phyloP scores from a whole-genome alignment of 169 alveolate genomes.

The Plasmodium knowlesi region DNA sequence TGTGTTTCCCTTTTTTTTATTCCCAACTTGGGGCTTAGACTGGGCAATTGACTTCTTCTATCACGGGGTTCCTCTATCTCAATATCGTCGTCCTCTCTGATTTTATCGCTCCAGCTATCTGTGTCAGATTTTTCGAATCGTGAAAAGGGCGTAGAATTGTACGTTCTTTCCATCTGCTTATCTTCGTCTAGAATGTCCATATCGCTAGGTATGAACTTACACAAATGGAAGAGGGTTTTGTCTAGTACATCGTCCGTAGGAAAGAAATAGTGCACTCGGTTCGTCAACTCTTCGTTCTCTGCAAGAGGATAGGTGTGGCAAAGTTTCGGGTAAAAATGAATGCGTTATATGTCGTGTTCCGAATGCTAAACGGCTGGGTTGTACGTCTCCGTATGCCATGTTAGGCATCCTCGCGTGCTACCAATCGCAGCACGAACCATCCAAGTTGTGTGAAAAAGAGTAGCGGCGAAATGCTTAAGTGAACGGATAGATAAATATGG shows the following conservation, averaged over 20 bases:
- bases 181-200: conserved; percentile 20
- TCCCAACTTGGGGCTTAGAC: not conserved
- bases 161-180: not conserved
- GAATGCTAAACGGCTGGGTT: not conserved
- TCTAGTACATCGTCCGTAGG: conserved; percentile 40
- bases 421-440: not conserved
- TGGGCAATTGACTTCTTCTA: not conserved
- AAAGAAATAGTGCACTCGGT: conserved; percentile 53
- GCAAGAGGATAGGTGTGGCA: not conserved
- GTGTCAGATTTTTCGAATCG: conserved; percentile 27
- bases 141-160: not conserved
- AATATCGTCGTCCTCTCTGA: conserved; percentile 9
- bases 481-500: not conserved
- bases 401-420: not conserved
- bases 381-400: not conserved
- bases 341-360: not conserved
- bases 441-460: not conserved
- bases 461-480: not conserved
- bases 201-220: conserved; percentile 49
- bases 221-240: conserved; percentile 45
- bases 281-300: conserved; percentile 27
- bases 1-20: not conserved
- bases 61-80: not conserved
- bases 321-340: not conserved
- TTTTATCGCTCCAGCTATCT: conserved; percentile 44